These are phyloP conservation scores for Favolaschia claudopus DNA, from an alignment of 768 basidiomycete species.

Conservation along the genomic window DNA sequence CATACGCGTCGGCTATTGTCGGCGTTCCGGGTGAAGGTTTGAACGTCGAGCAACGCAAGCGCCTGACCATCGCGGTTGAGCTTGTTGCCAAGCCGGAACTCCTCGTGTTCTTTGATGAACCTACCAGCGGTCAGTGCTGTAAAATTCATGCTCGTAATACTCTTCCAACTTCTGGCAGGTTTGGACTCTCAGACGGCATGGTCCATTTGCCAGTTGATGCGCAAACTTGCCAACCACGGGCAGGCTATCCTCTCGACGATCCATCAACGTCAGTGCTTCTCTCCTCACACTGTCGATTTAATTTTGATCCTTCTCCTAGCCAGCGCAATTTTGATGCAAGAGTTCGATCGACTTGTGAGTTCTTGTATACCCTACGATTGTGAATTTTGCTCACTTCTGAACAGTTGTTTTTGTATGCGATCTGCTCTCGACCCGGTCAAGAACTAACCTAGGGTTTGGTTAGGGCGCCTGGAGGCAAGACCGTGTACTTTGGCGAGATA, in stretches of 20 bases:
- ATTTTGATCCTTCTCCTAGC: constrained; percentile 14
- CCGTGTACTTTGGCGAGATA: constrained; percentile 66
- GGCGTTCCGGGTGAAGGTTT: constrained; percentile 43
- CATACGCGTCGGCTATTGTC: constrained; percentile 56
- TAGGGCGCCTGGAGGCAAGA: constrained; percentile 61
- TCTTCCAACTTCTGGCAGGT: constrained; percentile 26
- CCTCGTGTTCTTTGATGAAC: constrained; percentile 66
- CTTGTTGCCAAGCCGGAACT: constrained; percentile 60
- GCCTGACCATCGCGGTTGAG: constrained; percentile 62
- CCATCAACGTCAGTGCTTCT: constrained; percentile 28
- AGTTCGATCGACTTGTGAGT: constrained; percentile 53
- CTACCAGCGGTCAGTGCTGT: constrained; percentile 52
- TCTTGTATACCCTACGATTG: no score
- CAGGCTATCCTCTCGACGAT: constrained; percentile 64
- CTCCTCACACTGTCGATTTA: not conserved
- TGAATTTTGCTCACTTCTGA: not conserved
- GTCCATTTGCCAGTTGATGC: constrained; percentile 55
- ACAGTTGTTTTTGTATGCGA: constrained; percentile 16
- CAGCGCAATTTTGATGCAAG: constrained; percentile 55
- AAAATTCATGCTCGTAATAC: not conserved
- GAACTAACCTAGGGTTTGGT: constrained; percentile 26
- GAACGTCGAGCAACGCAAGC: constrained; percentile 53
- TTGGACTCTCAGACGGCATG: constrained; percentile 62
- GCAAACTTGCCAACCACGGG: constrained; percentile 57
- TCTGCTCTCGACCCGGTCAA: not conserved